A percentile compares a stretch with the other conserved stretches of the same genome.
These are phyloP conservation scores for Tillandsia fasciculata DNA, from an alignment of 176 grass and related monocot species.

Conservation along the genomic window DNA sequence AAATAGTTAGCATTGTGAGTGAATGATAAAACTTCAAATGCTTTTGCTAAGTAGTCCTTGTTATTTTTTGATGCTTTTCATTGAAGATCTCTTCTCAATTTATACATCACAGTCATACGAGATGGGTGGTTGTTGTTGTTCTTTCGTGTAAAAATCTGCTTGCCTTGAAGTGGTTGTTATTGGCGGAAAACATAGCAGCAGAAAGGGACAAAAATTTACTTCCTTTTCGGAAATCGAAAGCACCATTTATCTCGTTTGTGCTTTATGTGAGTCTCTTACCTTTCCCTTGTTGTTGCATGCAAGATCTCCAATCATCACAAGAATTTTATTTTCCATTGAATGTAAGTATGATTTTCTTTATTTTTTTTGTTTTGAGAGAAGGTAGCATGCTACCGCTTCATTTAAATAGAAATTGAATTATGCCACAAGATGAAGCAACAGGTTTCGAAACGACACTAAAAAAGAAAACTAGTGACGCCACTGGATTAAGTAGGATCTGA, in stretches of 20 bases:
- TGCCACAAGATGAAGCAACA: too few species aligned
- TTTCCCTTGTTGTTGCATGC: neutral
- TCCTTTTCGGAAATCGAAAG: neutral
- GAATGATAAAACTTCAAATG: neutral
- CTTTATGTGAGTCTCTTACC: neutral
- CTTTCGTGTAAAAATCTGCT: neutral
- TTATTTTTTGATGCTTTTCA: neutral
- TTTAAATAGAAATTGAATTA: too few species aligned
- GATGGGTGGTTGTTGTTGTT: slow-evolving; percentile 8
- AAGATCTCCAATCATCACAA: neutral
- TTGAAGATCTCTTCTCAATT: neutral
- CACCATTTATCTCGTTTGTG: neutral
- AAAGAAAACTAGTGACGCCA: too few species aligned
- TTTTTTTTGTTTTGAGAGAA: too few species aligned
- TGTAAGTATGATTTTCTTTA: too few species aligned
- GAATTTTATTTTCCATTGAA: too few species aligned
- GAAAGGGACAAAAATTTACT: neutral
- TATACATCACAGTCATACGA: neutral
- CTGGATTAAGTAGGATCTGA: too few species aligned
- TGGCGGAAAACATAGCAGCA: neutral
- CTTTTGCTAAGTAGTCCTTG: neutral
- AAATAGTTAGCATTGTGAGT: slow-evolving; percentile 2
- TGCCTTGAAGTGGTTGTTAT: neutral
- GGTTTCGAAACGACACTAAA: too few species aligned
- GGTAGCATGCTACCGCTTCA: too few species aligned